Conservation (phyloP, 352 stramenopile genomes). For the Thalassiosira tumida region DNA sequence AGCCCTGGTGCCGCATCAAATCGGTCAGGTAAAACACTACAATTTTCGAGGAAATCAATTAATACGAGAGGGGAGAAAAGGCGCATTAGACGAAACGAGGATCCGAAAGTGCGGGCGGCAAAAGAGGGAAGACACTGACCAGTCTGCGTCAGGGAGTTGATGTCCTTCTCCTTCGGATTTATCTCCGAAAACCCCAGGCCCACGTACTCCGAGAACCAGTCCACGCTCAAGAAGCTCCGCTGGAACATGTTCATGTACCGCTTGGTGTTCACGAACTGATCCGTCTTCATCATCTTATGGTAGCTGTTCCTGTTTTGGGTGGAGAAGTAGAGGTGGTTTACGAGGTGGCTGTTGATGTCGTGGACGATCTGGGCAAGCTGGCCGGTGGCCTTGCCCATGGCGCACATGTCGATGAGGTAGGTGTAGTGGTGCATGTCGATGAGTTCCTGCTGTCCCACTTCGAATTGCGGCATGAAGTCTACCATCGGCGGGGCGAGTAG, state of each 20-base stretch:
- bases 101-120: not conserved
- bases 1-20: constrained; percentile 77
- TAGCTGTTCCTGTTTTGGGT: constrained; percentile 83
- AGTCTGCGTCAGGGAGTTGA: constrained; percentile 85
- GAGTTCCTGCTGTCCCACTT: constrained; percentile 84
- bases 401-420: constrained; percentile 84
- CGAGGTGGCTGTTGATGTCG: constrained; percentile 77
- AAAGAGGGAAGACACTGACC: constrained; percentile 36
- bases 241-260: constrained; percentile 79
- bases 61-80: not conserved
- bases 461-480: constrained; percentile 87
- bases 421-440: constrained; percentile 85
- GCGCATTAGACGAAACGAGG: not conserved
- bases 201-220: constrained; percentile 83
- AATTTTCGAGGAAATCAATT: too few relatives aligned
- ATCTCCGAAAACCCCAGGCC: constrained; percentile 84
- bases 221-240: constrained; percentile 78
- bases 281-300: constrained; percentile 81
- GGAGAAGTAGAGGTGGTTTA: constrained; percentile 83
- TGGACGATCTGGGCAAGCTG: constrained; percentile 75
- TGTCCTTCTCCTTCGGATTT: constrained; percentile 84
- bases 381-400: constrained; percentile 68
- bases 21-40: constrained; percentile 83
- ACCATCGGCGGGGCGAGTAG: too few relatives aligned
- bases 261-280: constrained; percentile 76